Evolutionary conservation across 345 rosid species (phyloP).

Genomic region (Adansonia digitata): DNA sequence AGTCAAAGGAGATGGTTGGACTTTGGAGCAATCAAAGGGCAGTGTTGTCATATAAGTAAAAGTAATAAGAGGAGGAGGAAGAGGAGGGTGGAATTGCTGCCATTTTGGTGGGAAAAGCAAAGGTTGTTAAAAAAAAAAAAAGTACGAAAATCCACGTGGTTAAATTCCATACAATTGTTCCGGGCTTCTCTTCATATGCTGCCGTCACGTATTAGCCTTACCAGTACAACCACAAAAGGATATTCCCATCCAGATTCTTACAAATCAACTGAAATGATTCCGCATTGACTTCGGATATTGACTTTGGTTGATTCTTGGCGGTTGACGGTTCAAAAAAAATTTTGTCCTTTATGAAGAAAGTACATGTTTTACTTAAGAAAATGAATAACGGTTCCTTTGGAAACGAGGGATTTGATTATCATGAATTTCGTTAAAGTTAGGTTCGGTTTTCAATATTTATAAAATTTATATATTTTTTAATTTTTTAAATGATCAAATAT

Average conservation of each 20-base stretch:
- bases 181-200: not conserved
- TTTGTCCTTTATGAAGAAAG: too few species aligned
- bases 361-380: too few species aligned
- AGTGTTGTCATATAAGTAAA: not conserved
- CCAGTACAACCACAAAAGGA: too few species aligned
- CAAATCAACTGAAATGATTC: not conserved
- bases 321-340: too few species aligned
- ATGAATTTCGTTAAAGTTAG: too few species aligned
- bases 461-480: too few species aligned
- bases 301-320: not conserved
- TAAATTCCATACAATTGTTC: too few species aligned
- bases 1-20: not conserved
- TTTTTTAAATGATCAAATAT: too few species aligned
- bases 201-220: not conserved
- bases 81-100: not conserved
- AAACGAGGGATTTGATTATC: too few species aligned
- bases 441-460: too few species aligned
- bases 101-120: not conserved
- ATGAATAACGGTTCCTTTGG: too few species aligned
- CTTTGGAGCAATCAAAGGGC: not conserved
- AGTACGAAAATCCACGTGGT: not conserved
- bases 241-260: not conserved
- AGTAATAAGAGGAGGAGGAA: not conserved
- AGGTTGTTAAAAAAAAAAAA: not conserved
- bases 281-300: not conserved